phyloP scores from a whole-genome alignment of 2,329 filamentous ascomycete species.

The Penicillium sp. region DNA sequence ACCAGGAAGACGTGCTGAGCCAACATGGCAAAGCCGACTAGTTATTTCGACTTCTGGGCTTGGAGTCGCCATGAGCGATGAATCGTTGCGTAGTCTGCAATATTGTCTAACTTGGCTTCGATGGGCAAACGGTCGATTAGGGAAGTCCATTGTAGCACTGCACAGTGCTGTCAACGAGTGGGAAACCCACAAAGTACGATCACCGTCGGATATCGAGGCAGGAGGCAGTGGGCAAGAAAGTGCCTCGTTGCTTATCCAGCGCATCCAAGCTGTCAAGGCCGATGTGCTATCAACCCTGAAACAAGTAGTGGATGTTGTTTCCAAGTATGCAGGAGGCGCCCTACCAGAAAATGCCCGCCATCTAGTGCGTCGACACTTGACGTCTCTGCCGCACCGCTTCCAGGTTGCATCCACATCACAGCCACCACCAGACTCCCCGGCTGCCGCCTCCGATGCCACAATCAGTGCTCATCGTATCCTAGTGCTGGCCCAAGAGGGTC shows the following conservation, averaged over 20 bases:
- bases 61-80: conserved; percentile 86
- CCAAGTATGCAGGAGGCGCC: conserved; percentile 85
- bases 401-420: conserved; percentile 64
- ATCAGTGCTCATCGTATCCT: conserved; percentile 72
- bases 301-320: conserved; percentile 79
- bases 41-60: conserved; percentile 89
- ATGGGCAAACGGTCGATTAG: conserved; percentile 79
- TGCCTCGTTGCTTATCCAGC: conserved; percentile 40
- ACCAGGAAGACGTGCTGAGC: conserved; percentile 33
- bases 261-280: conserved; percentile 65
- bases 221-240: conserved; percentile 23
- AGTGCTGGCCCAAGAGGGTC: conserved; percentile 80
- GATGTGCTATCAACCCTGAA: conserved; percentile 79
- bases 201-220: conserved; percentile 20
- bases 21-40: conserved; percentile 74
- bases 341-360: conserved; percentile 83
- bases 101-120: conserved; percentile 80
- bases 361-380: conserved; percentile 79
- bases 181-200: conserved; percentile 54
- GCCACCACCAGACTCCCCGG: conserved; percentile 34
- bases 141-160: conserved; percentile 70
- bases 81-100: conserved; percentile 78
- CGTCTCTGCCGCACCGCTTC: conserved; percentile 81
- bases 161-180: conserved; percentile 78
- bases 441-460: conserved; percentile 48